A percentile compares a stretch with the other conserved stretches of the same genome.
Evolutionary conservation across 2,329 filamentous ascomycete genomes (phyloP).

Genomic region (Aspergillus fumigatus): DNA sequence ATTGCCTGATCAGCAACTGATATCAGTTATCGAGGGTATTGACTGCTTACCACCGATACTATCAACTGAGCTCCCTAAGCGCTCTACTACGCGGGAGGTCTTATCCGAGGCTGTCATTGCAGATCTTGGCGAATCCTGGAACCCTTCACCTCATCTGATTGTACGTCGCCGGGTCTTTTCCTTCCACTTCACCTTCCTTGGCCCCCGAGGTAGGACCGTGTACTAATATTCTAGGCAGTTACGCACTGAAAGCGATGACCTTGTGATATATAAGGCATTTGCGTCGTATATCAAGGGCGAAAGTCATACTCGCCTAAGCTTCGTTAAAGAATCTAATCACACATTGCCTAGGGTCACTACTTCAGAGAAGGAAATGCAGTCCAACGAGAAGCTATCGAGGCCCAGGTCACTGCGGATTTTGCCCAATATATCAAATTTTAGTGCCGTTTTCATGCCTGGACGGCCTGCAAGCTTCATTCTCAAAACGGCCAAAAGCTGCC

Average conservation of each 20-base stretch:
- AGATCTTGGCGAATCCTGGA: constrained; percentile 72
- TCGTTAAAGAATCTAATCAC: constrained; percentile 69
- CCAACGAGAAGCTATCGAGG: constrained; percentile 24
- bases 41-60: constrained; percentile 73
- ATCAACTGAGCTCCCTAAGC: constrained; percentile 65
- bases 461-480: constrained; percentile 75
- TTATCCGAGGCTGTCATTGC: constrained; percentile 78
- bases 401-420: constrained; percentile 43
- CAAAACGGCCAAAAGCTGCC: constrained; percentile 72
- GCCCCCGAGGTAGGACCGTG: not conserved
- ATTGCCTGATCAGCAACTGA: constrained; percentile 66
- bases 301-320: constrained; percentile 52
- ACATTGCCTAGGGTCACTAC: constrained; percentile 57
- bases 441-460: constrained; percentile 77
- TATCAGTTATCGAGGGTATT: constrained; percentile 72
- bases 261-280: constrained; percentile 83
- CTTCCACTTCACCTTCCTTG: not conserved
- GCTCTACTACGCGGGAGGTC: constrained; percentile 66
- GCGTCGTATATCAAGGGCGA: constrained; percentile 33
- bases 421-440: constrained; percentile 64
- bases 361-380: constrained; percentile 45
- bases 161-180: constrained; percentile 46
- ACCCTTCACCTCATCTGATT: constrained; percentile 72
- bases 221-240: constrained; percentile 47
- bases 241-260: constrained; percentile 73